Base-by-base conservation (phyloP, 768 basidiomycete genomes). In the Boletus barrowsii region DNA sequence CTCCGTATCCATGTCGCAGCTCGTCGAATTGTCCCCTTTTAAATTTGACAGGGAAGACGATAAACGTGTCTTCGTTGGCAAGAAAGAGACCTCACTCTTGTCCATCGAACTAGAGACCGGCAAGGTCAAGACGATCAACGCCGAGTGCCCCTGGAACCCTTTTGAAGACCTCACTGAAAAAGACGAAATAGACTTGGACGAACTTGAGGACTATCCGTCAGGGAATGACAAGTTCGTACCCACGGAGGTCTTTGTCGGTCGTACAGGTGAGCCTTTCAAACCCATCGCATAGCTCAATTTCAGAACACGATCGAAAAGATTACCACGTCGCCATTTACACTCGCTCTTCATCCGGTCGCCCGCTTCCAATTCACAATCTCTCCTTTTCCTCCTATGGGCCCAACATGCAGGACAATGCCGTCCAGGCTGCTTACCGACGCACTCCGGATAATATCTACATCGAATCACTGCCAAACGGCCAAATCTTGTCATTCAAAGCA, bases 321-420 rank as follows among this genome's bases (percentile, higher is more conserved):
- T 98, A 98, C 64, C 84, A 90, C 56, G 83, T 99, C 51, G 82
- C 89, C 39, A 94, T 98, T 49, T 84, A 86, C 69, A 80, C 85
- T 14, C 81, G 81, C 20, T 64, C 73, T 2, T 56, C 70, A 5
- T 68, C 72, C 4, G 67, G 69, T 22, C 68, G 69, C 9, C 69
- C 65, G 17, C 65, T 79, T 7, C 81, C 79, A 20, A 75, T 83
- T 13, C 96, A 98, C 62, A 90, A 90, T 49, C 80, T 98, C 15
- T 84, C 86, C 0, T 97, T 94, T 71, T 96, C 95, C 0, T 83
- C 87, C 0, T 98, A 98, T 69, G 92, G 93, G 0, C 93, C 96
- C 6, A 95, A 95, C 68, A 93, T 88, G 65, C 85, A 88, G 69
- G 91, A 95, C 67, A 83, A 80, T 58, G 73, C 80, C 9, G 63